Evolutionary conservation across 345 rosid genomes (phyloP), one percentile per base, ranked within the genome.

Genomic region (Eucalyptus curtisii): DNA sequence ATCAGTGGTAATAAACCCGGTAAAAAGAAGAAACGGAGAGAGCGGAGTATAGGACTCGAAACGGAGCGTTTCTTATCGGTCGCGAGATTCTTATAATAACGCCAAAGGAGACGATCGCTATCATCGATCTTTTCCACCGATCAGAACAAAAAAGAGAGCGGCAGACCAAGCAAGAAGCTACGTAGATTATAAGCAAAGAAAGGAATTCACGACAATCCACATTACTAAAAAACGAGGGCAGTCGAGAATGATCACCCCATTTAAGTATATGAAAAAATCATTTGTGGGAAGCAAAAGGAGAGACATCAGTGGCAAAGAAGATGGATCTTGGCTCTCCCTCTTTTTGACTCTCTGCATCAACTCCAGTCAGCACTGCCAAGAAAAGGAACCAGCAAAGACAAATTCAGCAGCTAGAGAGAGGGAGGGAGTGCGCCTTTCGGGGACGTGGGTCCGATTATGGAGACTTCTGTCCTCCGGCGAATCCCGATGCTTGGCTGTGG

Each of bases 121-220:
- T 85, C 33, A 81, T 45, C 20, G 52, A 91, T 24, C 86, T n/a
- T 59, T 64, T 89, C 49, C 79, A 88, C 55, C 45, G 85, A 90
- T 52, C 30, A 30, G 16, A 85, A 49, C 19, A 37, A 49, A 45
- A 86, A 17, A 87, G 81, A 87, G 82, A 30, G 50, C 37, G 80
- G 13, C 47, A 87, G 79, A 49, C 88, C 89, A 87, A 91, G 90
- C 92, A 80, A 82, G 30, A 87, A 37, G 57, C 10, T 84, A 92
- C 94, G 94, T 94, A 86, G 93, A 93, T 92, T 93, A 87, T 24
- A 95, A 95, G 96, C 95, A 95, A 94, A 93, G 94, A 53, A 94
- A 93, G 89, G 94, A 90, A 91, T 91, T 87, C 89, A 86, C 13
- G 2, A 2, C 84, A 40, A 76, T 42, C 24, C 24, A 37, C 84